Evolutionary conservation across 495 filamentous ascomycete species (phyloP), one percentile per base, ranked within the genome.

Genomic region (Hypomontagnella monticulosa): DNA sequence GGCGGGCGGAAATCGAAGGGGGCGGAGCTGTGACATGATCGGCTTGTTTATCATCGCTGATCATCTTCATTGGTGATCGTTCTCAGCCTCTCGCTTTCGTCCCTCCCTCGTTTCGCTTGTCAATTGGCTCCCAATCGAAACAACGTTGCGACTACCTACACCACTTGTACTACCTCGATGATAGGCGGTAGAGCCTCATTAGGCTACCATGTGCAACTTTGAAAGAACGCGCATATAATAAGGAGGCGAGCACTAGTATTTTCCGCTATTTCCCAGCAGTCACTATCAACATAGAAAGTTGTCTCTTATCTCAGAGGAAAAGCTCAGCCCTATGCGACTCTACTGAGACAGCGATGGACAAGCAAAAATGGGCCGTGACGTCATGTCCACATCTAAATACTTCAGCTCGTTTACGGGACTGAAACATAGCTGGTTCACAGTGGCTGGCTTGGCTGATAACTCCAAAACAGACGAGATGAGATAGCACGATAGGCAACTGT

Each of bases 11-110:
- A 63, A 56, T 55, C 48, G 23, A 58, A 63, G 20, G 65, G 63
- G 59, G 54, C 42, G 36, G 50, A 36, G 43, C 41, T 62, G 48
- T 34, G 46, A 67, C 58, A 52, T 14, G 65, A 68, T 68, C 59
- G 59, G 37, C 65, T 23, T 14, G 55, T 27, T 19, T 46, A 63
- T 59, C 59, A 59, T 32, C n/a, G 65, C 65, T 19, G 65, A 68
- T 68, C 65, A 37, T 43, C 41, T 14, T 60, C 37, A 52, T 56
- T 63, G 47, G 48, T 33, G 18, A 34, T 42, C 43, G 14, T 34
- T 58, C 10, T 59, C 48, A 58, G 53, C 58, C 54, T 66, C 62
- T 66, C 30, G 4, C 36, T 42, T 3, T n/a, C 36, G 7, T 6
- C 16, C n/a, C 4, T 20, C 50, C 49, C 41, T 30, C 2, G 12